A percentile compares a stretch with the other conserved stretches of the same genome.
Evolutionary conservation across 345 rosid genomes (phyloP).

Genomic region (Euphorbia peplus): DNA sequence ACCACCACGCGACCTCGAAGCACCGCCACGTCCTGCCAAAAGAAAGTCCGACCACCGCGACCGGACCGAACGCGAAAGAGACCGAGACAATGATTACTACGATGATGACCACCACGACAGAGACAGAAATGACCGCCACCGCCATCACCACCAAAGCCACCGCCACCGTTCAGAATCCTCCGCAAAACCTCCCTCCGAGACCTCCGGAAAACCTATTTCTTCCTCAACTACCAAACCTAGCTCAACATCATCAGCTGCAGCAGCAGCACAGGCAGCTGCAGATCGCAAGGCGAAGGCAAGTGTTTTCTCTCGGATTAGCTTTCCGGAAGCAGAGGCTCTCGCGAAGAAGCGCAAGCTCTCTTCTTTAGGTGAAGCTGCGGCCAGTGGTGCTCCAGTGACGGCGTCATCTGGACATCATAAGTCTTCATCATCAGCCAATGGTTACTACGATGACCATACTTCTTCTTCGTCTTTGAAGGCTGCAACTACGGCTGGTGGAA

Average conservation of each 20-base stretch:
- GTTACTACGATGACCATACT: constrained; percentile 40
- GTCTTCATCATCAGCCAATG: constrained; percentile 39
- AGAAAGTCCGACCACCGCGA: constrained; percentile 55
- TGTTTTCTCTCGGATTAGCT: constrained; percentile 94
- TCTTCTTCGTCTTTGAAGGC: constrained; percentile 38
- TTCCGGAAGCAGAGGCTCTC: constrained; percentile 57
- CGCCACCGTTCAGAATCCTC: constrained; percentile 44
- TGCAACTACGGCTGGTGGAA: constrained; percentile 9
- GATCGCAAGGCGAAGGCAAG: constrained; percentile 56
- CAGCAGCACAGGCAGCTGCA: constrained; percentile 30
- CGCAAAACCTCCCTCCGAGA: constrained; percentile 29
- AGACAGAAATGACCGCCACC: constrained; percentile 22
- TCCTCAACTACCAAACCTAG: constrained; percentile 19
- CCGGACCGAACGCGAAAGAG: constrained; percentile 32
- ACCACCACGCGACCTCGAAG: constrained; percentile 34
- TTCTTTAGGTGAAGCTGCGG: constrained; percentile 33
- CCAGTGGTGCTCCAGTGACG: constrained; percentile 9
- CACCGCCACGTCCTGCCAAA: constrained; percentile 46
- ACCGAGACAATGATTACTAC: constrained; percentile 30
- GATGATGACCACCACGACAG: constrained; percentile 36
- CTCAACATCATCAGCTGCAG: constrained; percentile 26
- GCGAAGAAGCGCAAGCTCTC: constrained; percentile 55
- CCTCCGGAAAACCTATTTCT: constrained; percentile 31
- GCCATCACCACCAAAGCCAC: constrained; percentile 19
- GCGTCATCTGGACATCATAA: constrained; percentile 34